Evolutionary conservation across 1,139 yeast genomes (phyloP).

Genomic region (Suzukiozyma palmioleophila): DNA sequence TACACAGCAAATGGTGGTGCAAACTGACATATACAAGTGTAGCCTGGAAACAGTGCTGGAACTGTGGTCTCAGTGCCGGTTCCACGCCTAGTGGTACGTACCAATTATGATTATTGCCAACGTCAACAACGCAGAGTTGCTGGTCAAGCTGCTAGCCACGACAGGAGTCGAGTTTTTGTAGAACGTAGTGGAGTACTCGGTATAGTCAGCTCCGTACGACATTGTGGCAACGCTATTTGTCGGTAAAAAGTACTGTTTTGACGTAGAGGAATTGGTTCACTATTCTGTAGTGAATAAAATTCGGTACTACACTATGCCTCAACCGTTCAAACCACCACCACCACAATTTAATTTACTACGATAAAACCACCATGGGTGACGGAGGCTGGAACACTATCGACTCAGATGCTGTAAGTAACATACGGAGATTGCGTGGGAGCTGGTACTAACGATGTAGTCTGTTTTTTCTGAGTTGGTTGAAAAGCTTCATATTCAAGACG

Average conservation of each 20-base stretch:
- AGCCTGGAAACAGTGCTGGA: too few relatives aligned
- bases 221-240: constrained; percentile 7
- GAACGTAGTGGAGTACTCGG: constrained; percentile 23
- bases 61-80: too few relatives aligned
- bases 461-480: constrained; percentile 65
- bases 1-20: too few relatives aligned
- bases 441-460: constrained; percentile 36
- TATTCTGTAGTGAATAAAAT: too few relatives aligned
- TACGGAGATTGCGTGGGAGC: neutral
- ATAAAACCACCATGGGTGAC: neutral
- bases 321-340: too few relatives aligned
- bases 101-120: constrained; percentile 17
- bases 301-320: neutral
- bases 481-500: constrained; percentile 49
- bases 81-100: neutral
- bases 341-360: too few relatives aligned
- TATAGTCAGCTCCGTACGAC: constrained; percentile 30
- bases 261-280: too few relatives aligned
- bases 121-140: constrained; percentile 15
- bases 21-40: too few relatives aligned
- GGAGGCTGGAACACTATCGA: constrained; percentile 67
- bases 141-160: constrained; percentile 12
- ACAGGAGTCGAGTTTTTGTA: constrained; percentile 23
- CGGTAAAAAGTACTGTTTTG: neutral
- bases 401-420: constrained; percentile 54